Evolutionary conservation across 345 rosid genomes (phyloP).

Genomic region (Eucalyptus grandis): DNA sequence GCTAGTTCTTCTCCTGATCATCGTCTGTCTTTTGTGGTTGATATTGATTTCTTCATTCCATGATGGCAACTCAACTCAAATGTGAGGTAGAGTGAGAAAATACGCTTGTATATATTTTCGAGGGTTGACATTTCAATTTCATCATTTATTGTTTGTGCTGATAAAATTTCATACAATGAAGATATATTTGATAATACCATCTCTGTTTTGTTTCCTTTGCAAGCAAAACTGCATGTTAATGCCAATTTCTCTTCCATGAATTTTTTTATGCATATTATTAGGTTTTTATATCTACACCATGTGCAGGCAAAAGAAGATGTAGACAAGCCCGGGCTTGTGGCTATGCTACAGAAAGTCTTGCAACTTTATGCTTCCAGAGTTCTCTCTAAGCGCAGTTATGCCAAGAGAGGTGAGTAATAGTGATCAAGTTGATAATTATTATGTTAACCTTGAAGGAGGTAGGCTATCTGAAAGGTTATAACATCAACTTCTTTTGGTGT

Average conservation of each 20-base stretch:
- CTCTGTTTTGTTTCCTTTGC: background rate
- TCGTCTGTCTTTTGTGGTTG: background rate
- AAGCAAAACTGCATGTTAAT: background rate
- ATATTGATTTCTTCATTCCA: background rate
- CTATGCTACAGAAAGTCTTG: conserved; percentile 89
- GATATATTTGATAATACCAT: background rate
- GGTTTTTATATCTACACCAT: background rate
- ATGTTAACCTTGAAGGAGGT: background rate
- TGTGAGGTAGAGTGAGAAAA: background rate
- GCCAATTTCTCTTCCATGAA: background rate
- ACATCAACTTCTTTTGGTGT: background rate
- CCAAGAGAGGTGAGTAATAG: conserved; percentile 55
- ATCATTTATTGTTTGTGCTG: background rate
- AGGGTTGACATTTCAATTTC: background rate
- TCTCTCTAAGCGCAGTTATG: conserved; percentile 90
- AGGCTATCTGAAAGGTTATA: background rate
- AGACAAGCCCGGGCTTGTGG: conserved; percentile 86
- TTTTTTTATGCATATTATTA: background rate
- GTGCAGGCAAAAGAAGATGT: conserved; percentile 80
- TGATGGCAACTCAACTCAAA: background rate
- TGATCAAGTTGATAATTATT: background rate
- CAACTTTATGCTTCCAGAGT: conserved; percentile 73
- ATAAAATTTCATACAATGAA: background rate
- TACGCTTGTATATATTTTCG: background rate
- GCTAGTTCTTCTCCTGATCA: background rate